Evolutionary conservation across 371 early-diverging fungal species (phyloP).

Genomic region (Capillidium heterosporum): DNA sequence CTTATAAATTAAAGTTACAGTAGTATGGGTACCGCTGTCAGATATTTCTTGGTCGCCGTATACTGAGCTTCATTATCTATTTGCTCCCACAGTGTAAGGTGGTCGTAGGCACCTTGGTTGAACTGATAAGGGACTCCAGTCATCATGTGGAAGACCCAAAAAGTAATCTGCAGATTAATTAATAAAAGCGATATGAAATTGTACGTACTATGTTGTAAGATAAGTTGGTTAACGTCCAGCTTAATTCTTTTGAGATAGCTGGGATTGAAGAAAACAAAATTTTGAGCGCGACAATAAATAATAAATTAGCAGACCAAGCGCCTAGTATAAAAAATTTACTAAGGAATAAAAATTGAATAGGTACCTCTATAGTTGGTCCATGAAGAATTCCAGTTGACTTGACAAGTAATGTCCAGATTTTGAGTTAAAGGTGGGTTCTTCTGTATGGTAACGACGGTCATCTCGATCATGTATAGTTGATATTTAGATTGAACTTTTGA

Average conservation of each 20-base stretch:
- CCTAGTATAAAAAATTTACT: conserved; percentile 24
- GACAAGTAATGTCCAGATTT: conserved; percentile 1
- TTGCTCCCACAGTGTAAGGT: conserved; percentile 94
- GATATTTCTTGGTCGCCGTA: conserved; percentile 91
- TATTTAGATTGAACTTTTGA: too few relatives aligned
- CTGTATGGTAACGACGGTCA: not conserved
- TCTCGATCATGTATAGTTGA: too few relatives aligned
- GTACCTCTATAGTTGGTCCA: conserved; percentile 8
- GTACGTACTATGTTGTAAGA: conserved; percentile 61
- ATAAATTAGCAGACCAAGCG: conserved; percentile 74
- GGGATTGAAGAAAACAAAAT: conserved; percentile 75
- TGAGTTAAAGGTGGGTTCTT: conserved; percentile 2
- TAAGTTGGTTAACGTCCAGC: conserved; percentile 91
- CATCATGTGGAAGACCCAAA: conserved; percentile 91
- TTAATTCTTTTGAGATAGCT: conserved; percentile 68
- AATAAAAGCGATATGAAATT: not conserved
- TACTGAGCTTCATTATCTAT: conserved; percentile 92
- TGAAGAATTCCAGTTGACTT: conserved; percentile 7
- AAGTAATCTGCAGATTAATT: conserved; percentile 47
- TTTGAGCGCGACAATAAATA: conserved; percentile 60
- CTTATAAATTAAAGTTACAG: conserved; percentile 41
- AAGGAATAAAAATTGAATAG: not conserved
- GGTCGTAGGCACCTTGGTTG: conserved; percentile 87
- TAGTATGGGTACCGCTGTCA: conserved; percentile 78
- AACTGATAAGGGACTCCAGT: conserved; percentile 88